phyloP scores from a whole-genome alignment of 2,329 filamentous ascomycete genomes.

The Xylariomycetidae sp. region DNA sequence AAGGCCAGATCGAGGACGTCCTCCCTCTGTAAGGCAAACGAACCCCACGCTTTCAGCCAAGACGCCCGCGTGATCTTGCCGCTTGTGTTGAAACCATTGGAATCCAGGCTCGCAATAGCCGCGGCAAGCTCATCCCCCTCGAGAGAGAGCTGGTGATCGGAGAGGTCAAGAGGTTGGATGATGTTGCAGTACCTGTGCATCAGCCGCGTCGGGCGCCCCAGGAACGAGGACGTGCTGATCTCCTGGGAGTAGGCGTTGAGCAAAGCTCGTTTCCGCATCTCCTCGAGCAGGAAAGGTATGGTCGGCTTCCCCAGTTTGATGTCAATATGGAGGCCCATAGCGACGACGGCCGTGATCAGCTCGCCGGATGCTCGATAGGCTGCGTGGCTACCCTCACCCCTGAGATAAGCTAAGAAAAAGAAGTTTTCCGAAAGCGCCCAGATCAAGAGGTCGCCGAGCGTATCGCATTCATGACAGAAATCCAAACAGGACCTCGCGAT shows the following conservation, averaged over 20 bases:
- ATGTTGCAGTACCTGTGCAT: conserved; percentile 29
- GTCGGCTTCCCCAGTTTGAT: conserved; percentile 19
- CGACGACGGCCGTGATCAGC: conserved; percentile 22
- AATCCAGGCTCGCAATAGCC: conserved; percentile 21
- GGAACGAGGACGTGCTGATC: conserved; percentile 25
- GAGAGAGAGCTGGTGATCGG: conserved; percentile 20
- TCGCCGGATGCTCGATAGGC: conserved; percentile 27
- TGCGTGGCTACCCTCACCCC: conserved; percentile 25
- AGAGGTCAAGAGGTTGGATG: conserved; percentile 23
- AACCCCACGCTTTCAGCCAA: conserved; percentile 21
- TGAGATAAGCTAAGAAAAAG: conserved; percentile 16
- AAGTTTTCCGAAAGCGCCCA: conserved; percentile 27
- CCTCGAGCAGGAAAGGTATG: conserved; percentile 28
- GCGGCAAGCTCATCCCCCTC: conserved; percentile 21
- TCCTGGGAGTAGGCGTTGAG: conserved; percentile 23
- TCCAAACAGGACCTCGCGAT: conserved; percentile 23
- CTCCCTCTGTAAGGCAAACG: conserved; percentile 23
- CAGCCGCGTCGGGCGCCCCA: conserved; percentile 29
- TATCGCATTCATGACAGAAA: conserved; percentile 29
- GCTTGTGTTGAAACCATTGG: conserved; percentile 22
- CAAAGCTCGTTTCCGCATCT: conserved; percentile 23
- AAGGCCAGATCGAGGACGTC: conserved; percentile 31
- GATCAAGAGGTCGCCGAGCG: conserved; percentile 26
- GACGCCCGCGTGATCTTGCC: conserved; percentile 19
- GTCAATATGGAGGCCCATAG: conserved; percentile 29